These are phyloP conservation scores for Populus hybrid DNA, from an alignment of 441 rosid genomes.

Conservation along the genomic window DNA sequence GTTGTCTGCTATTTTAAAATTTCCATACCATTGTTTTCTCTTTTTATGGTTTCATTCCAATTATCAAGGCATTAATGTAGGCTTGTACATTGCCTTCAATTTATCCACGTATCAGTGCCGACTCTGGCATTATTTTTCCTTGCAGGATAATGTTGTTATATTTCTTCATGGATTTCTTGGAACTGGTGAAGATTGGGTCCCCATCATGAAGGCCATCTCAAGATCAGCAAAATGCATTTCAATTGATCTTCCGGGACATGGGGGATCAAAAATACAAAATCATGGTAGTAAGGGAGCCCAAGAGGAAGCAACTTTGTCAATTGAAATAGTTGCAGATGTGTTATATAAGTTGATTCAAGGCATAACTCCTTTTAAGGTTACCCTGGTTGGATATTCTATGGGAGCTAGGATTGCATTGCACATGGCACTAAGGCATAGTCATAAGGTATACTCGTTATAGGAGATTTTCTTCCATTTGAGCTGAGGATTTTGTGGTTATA, in stretches of 20 bases:
- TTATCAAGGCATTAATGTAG: conserved; percentile 2
- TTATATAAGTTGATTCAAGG: conserved; percentile 46
- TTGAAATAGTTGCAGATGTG: conserved; percentile 49
- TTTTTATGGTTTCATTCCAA: conserved; percentile 13
- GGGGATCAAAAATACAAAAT: conserved; percentile 50
- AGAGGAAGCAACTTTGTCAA: conserved; percentile 42
- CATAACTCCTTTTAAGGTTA: conserved; percentile 55
- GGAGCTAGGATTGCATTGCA: conserved; percentile 87
- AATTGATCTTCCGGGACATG: conserved; percentile 90
- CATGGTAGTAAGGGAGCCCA: conserved; percentile 24
- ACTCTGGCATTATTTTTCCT: conserved; percentile 7
- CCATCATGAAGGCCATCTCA: conserved; percentile 75
- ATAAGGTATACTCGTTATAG: conserved; percentile 46
- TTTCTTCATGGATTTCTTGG: conserved; percentile 97
- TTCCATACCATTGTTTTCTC: not conserved
- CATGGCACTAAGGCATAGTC: conserved; percentile 61
- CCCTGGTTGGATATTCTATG: conserved; percentile 90
- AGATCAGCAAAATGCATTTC: conserved; percentile 82
- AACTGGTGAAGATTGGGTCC: conserved; percentile 86
- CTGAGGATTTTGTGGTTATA: conserved; percentile 1
- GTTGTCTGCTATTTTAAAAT: not conserved
- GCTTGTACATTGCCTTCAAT: not conserved
- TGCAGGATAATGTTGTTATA: conserved; percentile 56
- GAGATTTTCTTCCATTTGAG: not conserved
- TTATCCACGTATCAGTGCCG: not conserved